Evolutionary conservation across 1,139 yeast species (phyloP), one percentile per base, ranked within the genome.

Genomic region (Arxiozyma slooffiae): DNA sequence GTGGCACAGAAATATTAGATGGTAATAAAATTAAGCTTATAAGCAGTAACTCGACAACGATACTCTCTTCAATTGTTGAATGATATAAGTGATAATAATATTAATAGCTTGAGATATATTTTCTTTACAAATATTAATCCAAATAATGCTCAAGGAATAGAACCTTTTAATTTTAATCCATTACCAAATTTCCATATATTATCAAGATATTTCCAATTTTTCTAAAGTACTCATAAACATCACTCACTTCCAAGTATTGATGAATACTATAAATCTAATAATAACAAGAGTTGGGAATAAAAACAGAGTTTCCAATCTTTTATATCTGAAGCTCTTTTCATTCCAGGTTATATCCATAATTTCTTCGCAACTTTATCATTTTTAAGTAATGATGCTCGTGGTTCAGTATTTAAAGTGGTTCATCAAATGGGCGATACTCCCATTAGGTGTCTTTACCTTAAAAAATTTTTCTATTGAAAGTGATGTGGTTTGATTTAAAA

Each of bases 391-490:
- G 97, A 96, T 0, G 85, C 95, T 8, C 79, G 87, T 55, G 95
- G 95, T 0, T 80, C 84, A 34, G 96, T 89, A 3, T 84, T 78
- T 61, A 79, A 87, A 60, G 97, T 89, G 8, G 85, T 81, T 52
- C 97, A 89, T 64, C 76, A 78, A 21, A 58, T 66, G 11, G 73
- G 89, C 36, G 83, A 85, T 56, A 82, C 82, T 8, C n/a, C 76
- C 82, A 20, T 65, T 89, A 39, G 97, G 97, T 0, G 71, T 79
- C 0, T 89, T 85, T 72, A 96, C 96, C 0, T 72, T 88, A 48
- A 89, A 89, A 60, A 80, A 89, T 57, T 86, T 89, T 7, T 82
- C 92, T 7, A 84, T 89, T 44, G 96, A 96, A 0, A 80, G 85
- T 59, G 82, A 84, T 59, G 75, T 81, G 51, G 73, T 73, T 26